A percentile compares a stretch with the other conserved stretches of the same genome.
phyloP scores from a whole-genome alignment of 805 yeast species.

The Starmerella geochares region DNA sequence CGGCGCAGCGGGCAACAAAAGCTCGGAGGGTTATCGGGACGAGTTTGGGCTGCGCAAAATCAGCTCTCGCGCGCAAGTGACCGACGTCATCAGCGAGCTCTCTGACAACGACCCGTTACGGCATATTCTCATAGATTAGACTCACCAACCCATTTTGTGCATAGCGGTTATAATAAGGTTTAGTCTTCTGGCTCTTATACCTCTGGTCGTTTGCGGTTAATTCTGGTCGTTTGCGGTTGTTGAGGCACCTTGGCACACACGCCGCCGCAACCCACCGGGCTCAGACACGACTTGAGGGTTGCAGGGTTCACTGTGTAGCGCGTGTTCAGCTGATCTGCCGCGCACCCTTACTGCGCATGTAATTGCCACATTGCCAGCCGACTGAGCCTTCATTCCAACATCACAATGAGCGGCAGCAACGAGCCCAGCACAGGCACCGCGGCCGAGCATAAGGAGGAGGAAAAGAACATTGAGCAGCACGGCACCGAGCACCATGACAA shows the following conservation, averaged over 20 bases:
- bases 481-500: neutral
- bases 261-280: no score
- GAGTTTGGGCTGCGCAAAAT: conserved; percentile 30
- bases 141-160: no score
- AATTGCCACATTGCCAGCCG: neutral
- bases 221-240: neutral
- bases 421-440: neutral
- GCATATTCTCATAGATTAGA: conserved; percentile 15
- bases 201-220: no score
- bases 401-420: neutral
- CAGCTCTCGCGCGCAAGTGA: conserved; percentile 28
- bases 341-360: neutral
- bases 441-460: neutral
- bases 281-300: neutral
- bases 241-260: no score
- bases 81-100: conserved; percentile 29
- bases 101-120: conserved; percentile 23
- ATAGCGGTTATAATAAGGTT: no score
- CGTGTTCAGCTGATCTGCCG: neutral
- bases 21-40: conserved; percentile 28
- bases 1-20: conserved; percentile 27
- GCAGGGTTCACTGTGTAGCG: neutral
- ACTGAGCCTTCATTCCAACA: neutral
- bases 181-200: no score
- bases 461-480: no score